Evolutionary conservation across 768 basidiomycete genomes (phyloP), one percentile per base, ranked within the genome.

Genomic region (Pisolithus albus): DNA sequence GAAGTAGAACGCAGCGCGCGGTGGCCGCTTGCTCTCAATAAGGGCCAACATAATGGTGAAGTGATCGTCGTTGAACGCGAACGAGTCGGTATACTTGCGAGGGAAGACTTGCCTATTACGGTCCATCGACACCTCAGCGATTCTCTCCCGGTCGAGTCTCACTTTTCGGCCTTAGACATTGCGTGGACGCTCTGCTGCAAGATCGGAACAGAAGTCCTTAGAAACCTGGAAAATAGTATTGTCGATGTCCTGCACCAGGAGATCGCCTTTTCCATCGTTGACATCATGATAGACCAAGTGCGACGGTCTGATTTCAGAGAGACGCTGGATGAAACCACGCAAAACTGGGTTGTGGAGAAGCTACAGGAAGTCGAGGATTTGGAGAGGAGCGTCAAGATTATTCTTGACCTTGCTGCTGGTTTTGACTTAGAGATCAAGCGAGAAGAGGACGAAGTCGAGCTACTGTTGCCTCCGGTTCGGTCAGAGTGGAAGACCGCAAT

Each of bases 1-100:
- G 91, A 92, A 56, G 75, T 93, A n/a, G 94, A 96, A 69, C 84
- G 88, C 40, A 82, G 82, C 54, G 87, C 86, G 32, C 79, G 88
- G 41, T 86, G 87, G 81, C 91, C 91, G 2, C 76, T 92, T 24
- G 76, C 76, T 15, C 75, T 92, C 34, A 84, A 81, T 38, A 62
- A 74, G 21, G 70, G 68, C 16, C 69, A 67, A 50, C 56, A 59
- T 16, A 65, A 63, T 15, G 65, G 68, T 44, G 77, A 78, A 30
- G 68, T 86, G 26, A 64, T 90, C 47, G 65, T 92, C 21, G 70
- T 88, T 13, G 88, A 92, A 67, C 76, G 91, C 52, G 92, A 94
- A 64, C 81, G 90, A 23, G 73, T 86, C 9, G 83, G 84, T 3
- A 67, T 73, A 6, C 64, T 88, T 24, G 80, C 81, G 7, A 67